These are phyloP conservation scores for Plasmodium malariae DNA, from an alignment of 169 alveolate species.

Conservation along the genomic window DNA sequence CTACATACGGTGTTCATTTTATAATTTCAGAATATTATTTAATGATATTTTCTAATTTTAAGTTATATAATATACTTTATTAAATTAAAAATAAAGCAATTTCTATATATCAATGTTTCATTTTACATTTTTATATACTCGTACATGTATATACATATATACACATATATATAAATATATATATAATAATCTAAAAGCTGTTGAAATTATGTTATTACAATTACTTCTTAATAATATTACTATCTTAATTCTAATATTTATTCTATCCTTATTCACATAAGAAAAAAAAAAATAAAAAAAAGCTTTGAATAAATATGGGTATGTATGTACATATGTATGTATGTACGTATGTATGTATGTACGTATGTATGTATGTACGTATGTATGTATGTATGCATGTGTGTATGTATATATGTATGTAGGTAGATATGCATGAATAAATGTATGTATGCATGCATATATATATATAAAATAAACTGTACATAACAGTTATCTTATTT, in stretches of 20 bases:
- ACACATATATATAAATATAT: neutral
- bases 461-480: neutral
- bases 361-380: neutral
- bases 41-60: neutral
- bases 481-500: conserved; percentile 16
- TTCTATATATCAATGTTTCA: neutral
- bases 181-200: neutral
- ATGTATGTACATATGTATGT: too few relatives aligned
- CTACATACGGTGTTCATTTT: too few relatives aligned
- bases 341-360: neutral
- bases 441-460: conserved; percentile 5
- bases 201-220: neutral
- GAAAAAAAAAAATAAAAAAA: neutral
- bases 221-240: neutral
- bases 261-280: neutral
- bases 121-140: neutral
- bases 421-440: neutral
- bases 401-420: conserved; percentile 6
- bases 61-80: neutral
- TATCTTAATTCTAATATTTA: conserved; percentile 3
- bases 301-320: neutral
- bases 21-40: too few relatives aligned
- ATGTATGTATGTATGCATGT: neutral
- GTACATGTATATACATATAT: neutral
- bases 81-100: neutral